These are phyloP conservation scores for Pisolithus tinctorius DNA, from an alignment of 768 basidiomycete species.

Conservation along the genomic window DNA sequence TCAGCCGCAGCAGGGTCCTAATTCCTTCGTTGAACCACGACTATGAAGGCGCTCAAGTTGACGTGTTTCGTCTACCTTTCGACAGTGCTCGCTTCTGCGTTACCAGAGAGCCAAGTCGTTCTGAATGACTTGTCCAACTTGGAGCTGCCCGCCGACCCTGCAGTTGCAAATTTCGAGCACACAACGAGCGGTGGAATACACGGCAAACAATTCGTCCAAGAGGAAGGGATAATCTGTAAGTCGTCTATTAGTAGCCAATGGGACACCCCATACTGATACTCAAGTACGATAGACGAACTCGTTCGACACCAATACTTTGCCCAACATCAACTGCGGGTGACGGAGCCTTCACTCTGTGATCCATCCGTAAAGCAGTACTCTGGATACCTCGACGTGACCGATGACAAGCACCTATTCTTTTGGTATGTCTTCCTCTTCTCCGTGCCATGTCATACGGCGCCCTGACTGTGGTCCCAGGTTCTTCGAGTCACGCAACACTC, in stretches of 20 bases:
- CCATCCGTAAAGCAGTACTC: constrained; percentile 66
- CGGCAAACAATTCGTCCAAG: constrained; percentile 59
- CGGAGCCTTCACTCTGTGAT: constrained; percentile 72
- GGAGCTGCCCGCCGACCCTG: neutral
- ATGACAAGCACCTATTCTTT: constrained; percentile 82
- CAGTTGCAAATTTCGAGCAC: constrained; percentile 28
- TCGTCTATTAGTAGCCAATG: constrained; percentile 4
- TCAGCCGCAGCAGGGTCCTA: neutral
- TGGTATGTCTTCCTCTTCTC: constrained; percentile 42
- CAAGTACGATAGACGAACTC: constrained; percentile 43
- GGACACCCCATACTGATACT: neutral
- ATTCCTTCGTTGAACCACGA: constrained; percentile 7
- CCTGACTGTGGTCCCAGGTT: constrained; percentile 45
- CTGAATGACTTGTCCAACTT: constrained; percentile 14
- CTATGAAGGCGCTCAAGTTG: constrained; percentile 35
- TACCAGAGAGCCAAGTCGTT: constrained; percentile 40
- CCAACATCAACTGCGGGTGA: constrained; percentile 52
- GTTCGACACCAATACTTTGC: constrained; percentile 48
- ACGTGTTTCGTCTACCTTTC: constrained; percentile 31
- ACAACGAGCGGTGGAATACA: constrained; percentile 44
- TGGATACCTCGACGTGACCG: constrained; percentile 77
- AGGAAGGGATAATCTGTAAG: constrained; percentile 69
- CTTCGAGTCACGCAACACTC: constrained; percentile 77
- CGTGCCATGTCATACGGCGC: neutral
- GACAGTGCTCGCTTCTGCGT: constrained; percentile 30